Conservation (phyloP, 2,329 filamentous ascomycete species). For the Stachybotrys chlorohalonatus region DNA sequence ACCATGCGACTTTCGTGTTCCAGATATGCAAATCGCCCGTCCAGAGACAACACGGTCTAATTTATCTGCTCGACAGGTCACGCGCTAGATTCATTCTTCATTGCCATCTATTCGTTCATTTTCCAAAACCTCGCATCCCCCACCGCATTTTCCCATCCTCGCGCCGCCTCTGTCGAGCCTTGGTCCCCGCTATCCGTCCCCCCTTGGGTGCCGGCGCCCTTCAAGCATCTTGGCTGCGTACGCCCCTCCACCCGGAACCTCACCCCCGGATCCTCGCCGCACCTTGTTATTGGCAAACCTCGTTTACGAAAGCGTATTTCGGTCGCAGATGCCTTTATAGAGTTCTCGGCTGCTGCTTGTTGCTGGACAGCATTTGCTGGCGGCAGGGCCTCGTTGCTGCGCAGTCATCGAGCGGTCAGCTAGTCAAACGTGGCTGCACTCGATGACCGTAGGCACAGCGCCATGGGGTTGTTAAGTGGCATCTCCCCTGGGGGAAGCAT, state of each 20-base stretch:
- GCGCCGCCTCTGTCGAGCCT: background rate
- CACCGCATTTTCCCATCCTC: background rate
- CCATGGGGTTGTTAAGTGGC: conserved; percentile 65
- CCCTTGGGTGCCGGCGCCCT: conserved; percentile 10
- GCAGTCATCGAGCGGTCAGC: background rate
- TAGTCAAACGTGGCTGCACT: conserved; percentile 16
- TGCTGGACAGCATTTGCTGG: background rate
- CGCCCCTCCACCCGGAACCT: background rate
- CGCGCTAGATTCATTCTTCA: background rate
- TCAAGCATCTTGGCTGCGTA: no score
- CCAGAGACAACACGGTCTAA: background rate
- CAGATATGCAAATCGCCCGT: background rate
- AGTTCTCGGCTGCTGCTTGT: background rate
- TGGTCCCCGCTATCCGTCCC: background rate
- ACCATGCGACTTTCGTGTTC: background rate
- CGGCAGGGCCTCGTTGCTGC: background rate
- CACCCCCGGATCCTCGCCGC: background rate
- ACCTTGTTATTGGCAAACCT: background rate
- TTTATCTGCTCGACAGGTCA: background rate
- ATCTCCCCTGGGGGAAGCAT: conserved; percentile 71
- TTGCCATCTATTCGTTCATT: background rate
- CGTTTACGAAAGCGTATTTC: background rate
- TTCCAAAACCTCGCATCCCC: background rate
- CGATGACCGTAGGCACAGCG: conserved; percentile 38
- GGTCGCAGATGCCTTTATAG: background rate